Evolutionary conservation across 495 filamentous ascomycete species (phyloP), one percentile per base, ranked within the genome.

Genomic region (Neurospora tetrasperma): DNA sequence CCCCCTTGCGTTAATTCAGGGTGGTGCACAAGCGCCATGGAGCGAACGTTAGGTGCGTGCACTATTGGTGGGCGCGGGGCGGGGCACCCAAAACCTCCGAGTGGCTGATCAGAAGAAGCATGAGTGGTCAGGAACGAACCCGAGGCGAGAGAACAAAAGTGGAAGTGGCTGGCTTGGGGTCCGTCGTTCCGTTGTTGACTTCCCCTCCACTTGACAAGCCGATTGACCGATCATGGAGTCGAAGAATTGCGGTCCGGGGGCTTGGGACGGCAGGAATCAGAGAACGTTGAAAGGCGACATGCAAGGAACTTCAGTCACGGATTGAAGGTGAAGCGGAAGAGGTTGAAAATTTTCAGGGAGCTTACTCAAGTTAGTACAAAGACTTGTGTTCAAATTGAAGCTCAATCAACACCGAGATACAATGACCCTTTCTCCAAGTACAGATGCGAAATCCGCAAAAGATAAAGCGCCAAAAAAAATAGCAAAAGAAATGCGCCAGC

Each of bases 401-500:
- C 46, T 12, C 5, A 31, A 14, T 5, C 5, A 16, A 27, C 11
- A 20, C 14, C 54, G 35, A 18, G 14, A 66, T 54, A 18, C 2
- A 9, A 2, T 8, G 3, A 12, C 27, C 14, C 12, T 3, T 62
- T 16, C 16, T 35, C 1, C 1, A 62, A 35, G 54, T 31, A 62
- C 8, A 62, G 12, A 62, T 8, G 2, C 6, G 5, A 62, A 3
- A 35, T 16, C 27, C 23, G 14, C 27, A 18, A 31, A 35, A 18
- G 2, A 31, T 31, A 11, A 5, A 14, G 48, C 23, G 20, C 9
- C 4, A 1, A 59, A 59, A 27, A 59, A 59, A 59, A 62, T 9
- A 4, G 23, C 23, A 75, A 71, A 75, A 75, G 71, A 75, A 75
- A 79, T 83, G 82, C 82, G 79, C 80, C 79, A 83, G 81, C 82